Conservation (phyloP, 345 rosid genomes). For the Moringa oleifera region DNA sequence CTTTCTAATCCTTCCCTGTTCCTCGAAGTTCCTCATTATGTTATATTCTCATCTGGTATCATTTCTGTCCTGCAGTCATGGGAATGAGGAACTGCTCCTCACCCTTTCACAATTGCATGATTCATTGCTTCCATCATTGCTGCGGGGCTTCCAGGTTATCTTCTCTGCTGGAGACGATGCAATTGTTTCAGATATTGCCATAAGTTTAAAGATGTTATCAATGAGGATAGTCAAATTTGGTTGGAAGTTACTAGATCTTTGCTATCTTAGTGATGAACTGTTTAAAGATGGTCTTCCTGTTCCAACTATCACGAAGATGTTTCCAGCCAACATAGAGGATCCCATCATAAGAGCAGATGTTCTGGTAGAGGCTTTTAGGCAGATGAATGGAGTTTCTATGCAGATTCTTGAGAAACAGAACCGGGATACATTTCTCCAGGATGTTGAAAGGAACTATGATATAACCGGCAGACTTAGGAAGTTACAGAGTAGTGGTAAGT, state of each 20-base stretch:
- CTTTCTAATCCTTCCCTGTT: neutral
- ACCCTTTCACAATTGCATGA: constrained; percentile 72
- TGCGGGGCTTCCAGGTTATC: constrained; percentile 47
- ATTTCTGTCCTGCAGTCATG: constrained; percentile 50
- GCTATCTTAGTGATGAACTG: constrained; percentile 61
- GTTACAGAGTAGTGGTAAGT: constrained; percentile 61
- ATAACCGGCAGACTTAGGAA: constrained; percentile 52
- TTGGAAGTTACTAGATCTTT: constrained; percentile 67
- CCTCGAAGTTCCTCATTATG: neutral
- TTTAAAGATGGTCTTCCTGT: constrained; percentile 33
- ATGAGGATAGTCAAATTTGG: constrained; percentile 61
- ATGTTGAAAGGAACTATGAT: constrained; percentile 52
- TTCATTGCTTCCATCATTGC: constrained; percentile 76
- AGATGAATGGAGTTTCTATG: constrained; percentile 56
- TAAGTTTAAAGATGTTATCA: constrained; percentile 71
- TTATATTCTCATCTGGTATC: constrained; percentile 13
- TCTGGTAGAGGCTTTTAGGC: constrained; percentile 70
- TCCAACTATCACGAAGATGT: constrained; percentile 62
- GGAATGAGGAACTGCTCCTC: constrained; percentile 69
- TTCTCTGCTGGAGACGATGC: constrained; percentile 41
- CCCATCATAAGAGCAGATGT: constrained; percentile 85
- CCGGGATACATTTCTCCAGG: constrained; percentile 45
- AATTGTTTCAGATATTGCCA: constrained; percentile 36
- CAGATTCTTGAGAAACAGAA: constrained; percentile 46
- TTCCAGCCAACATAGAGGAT: constrained; percentile 87